A percentile compares a stretch with the other conserved stretches of the same genome.
phyloP scores from a whole-genome alignment of 2,329 filamentous ascomycete species.

The Cladosporium sp. region DNA sequence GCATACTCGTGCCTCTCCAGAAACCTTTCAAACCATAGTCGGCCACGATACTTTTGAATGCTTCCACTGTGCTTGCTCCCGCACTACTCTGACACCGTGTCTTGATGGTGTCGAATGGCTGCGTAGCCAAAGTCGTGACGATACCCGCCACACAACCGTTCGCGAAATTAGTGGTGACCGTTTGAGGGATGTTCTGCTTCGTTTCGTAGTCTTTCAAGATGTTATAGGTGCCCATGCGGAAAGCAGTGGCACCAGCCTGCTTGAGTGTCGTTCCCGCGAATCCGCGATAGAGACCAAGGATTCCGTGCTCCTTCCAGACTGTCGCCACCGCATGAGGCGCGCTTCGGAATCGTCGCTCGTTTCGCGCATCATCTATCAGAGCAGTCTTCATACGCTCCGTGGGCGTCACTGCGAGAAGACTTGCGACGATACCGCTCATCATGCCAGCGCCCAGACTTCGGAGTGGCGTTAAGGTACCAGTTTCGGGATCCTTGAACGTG shows the following conservation, averaged over 20 bases:
- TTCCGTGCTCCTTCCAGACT: constrained; percentile 54
- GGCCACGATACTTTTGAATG: constrained; percentile 53
- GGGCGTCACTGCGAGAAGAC: constrained; percentile 65
- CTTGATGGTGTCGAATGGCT: constrained; percentile 65
- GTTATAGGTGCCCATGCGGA: constrained; percentile 63
- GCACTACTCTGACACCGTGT: constrained; percentile 61
- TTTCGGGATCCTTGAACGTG: constrained; percentile 55
- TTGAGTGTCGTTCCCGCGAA: constrained; percentile 63
- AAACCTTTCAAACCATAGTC: constrained; percentile 62
- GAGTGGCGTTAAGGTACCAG: constrained; percentile 56
- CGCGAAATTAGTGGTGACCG: constrained; percentile 57
- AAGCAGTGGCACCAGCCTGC: constrained; percentile 61
- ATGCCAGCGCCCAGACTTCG: constrained; percentile 65
- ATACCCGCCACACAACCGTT: constrained; percentile 63
- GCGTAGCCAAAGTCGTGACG: constrained; percentile 60
- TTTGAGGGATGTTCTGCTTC: constrained; percentile 50
- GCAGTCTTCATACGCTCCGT: constrained; percentile 70
- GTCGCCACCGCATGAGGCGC: constrained; percentile 53
- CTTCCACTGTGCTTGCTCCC: constrained; percentile 59
- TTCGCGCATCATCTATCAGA: constrained; percentile 61
- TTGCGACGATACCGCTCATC: constrained; percentile 62
- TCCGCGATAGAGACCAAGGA: constrained; percentile 58
- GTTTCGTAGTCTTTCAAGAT: constrained; percentile 62
- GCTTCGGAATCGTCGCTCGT: constrained; percentile 50
- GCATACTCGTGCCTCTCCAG: constrained; percentile 69